phyloP scores from a whole-genome alignment of 139 green algal genomes.

The Trebouxia sp. region DNA sequence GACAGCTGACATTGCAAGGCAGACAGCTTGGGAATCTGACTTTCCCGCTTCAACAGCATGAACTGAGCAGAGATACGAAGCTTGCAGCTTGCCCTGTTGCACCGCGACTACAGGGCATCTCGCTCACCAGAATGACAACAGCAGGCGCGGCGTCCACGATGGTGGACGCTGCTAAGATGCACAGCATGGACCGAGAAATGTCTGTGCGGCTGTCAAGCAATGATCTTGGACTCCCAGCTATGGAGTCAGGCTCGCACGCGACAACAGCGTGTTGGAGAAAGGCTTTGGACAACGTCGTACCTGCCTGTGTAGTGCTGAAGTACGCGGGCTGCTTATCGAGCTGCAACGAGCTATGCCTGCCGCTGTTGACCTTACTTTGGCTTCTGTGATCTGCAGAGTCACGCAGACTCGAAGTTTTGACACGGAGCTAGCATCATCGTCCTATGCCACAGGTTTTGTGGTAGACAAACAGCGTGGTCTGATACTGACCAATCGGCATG shows the following conservation, averaged over 20 bases:
- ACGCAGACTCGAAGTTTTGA: constrained; percentile 81
- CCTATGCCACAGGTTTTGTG: constrained; percentile 87
- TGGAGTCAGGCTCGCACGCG: background rate
- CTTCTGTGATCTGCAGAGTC: constrained; percentile 42
- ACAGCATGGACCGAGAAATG: background rate
- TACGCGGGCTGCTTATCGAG: constrained; percentile 24
- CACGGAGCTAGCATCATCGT: constrained; percentile 75
- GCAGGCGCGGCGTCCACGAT: constrained; percentile 2
- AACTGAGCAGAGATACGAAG: too few relatives aligned
- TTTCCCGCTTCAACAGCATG: too few relatives aligned
- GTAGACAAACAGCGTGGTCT: constrained; percentile 82
- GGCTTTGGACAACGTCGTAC: constrained; percentile 66
- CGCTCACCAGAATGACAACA: background rate
- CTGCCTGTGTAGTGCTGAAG: constrained; percentile 67
- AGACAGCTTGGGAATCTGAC: too few relatives aligned
- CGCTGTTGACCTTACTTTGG: background rate
- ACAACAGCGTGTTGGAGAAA: constrained; percentile 47
- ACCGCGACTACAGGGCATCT: too few relatives aligned
- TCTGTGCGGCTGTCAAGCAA: background rate
- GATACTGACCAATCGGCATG: constrained; percentile 92
- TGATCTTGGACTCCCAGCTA: background rate
- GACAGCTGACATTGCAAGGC: too few relatives aligned
- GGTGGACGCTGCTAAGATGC: background rate
- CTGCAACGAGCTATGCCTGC: background rate
- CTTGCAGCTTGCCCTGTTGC: too few relatives aligned